Base-by-base conservation (phyloP, 805 yeast genomes). In the Metschnikowia cerradonensis region DNA sequence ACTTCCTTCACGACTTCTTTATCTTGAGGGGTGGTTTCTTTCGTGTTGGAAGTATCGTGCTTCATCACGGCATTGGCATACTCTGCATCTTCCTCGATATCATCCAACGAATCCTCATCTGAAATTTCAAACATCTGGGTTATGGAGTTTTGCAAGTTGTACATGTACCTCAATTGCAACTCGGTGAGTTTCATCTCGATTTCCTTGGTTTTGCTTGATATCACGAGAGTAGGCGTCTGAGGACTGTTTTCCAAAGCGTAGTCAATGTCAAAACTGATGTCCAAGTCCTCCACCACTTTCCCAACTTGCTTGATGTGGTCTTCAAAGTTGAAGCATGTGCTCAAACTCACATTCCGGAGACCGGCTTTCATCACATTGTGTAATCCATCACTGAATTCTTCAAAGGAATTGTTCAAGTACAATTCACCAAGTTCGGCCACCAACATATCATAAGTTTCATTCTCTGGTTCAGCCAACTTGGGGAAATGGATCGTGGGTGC, bases 401-500 rank as follows among this genome's bases (percentile, higher is more conserved):
- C 58, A 62, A 88, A 90, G 10, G 66, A 66, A 64, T 91, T 94
- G 3, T 75, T 70, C 15, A 90, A 80, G 56, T 78, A 84, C 8
- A 94, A 70, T 62, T 92, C 96, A 56, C 99, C 99, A 46, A 91
- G 73, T 58, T 88, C 81, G 15, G 86, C 80, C 0, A 86, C 82
- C 33, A 92, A 63, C 17, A 78, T 69, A 60, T 92, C 92, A 59
- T 78, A 81, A 23, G 55, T 54, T 2, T 68, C 59, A 2, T 59
- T 62, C 1, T 66, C 62, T 4, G 72, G 72, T 41, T 76, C 78
- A 3, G 76, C 71, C 0, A 79, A 54, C 48, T 76, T 76, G 0
- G 98, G 96, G 60, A 90, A 90, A 2, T 86, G 81, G 35, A 94
- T 72, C 8, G 86, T 86, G 0, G 99, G 99, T 1, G 97, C 89